phyloP scores from a whole-genome alignment of 2,329 filamentous ascomycete genomes.

The Fusarium hainanense region DNA sequence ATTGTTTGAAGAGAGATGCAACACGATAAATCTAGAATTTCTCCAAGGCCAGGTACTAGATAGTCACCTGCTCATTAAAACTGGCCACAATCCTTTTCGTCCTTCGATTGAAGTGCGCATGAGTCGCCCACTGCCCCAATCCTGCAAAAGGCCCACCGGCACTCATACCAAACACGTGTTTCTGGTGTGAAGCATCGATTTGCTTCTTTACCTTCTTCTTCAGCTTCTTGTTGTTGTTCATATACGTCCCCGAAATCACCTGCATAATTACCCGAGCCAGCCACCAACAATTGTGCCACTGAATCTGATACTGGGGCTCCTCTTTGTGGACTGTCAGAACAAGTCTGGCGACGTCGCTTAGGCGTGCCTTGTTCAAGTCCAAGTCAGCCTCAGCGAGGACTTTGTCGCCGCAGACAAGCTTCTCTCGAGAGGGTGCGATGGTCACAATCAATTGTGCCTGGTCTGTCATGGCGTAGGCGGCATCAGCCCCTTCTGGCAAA shows the following conservation, averaged over 20 bases:
- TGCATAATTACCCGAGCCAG: not conserved
- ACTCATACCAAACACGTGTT: not conserved
- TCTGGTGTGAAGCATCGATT: not conserved
- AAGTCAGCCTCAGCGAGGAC: not conserved
- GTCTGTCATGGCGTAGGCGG: not conserved
- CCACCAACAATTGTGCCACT: constrained; percentile 5
- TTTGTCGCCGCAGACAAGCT: not conserved
- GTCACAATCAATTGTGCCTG: constrained; percentile 3
- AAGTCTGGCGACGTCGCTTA: not conserved
- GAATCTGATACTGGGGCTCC: not conserved
- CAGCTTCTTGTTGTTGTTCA: not conserved
- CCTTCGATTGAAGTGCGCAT: not conserved
- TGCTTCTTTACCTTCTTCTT: not conserved
- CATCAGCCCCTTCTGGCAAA: not conserved
- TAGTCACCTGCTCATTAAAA: not conserved
- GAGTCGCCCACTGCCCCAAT: not conserved
- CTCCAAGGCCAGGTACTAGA: too few species aligned
- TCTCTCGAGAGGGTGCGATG: not conserved
- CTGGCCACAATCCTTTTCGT: not conserved
- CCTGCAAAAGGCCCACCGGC: not conserved
- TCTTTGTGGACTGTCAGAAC: not conserved
- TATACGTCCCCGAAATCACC: not conserved
- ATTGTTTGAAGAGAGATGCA: too few species aligned
- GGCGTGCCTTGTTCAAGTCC: not conserved
- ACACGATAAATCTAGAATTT: too few species aligned